These are phyloP conservation scores for Dictyostelium gargantuum DNA, from an alignment of 208 protist species.

Conservation along the genomic window DNA sequence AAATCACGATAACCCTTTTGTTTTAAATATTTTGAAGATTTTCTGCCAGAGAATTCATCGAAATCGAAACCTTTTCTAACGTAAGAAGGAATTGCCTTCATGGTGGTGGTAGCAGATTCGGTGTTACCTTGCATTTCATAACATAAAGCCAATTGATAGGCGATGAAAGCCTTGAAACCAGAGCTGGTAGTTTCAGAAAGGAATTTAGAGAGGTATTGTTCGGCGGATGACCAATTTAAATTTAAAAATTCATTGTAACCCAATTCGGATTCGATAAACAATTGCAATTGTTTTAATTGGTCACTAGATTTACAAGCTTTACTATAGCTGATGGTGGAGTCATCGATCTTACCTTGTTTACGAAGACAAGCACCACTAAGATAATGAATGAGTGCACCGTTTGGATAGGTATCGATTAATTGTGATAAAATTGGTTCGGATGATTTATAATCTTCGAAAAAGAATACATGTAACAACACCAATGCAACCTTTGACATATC, in stretches of 20 bases:
- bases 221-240: constrained; percentile 19
- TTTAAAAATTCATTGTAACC: constrained; percentile 62
- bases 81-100: not conserved
- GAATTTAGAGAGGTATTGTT: not conserved
- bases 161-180: constrained; percentile 54
- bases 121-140: constrained; percentile 20
- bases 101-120: not conserved
- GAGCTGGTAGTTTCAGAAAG: not conserved
- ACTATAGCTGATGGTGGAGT: not conserved
- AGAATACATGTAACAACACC: constrained; percentile 32
- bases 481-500: constrained; percentile 7
- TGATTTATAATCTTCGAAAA: constrained; percentile 48
- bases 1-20: not conserved
- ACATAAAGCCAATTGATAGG: constrained; percentile 25
- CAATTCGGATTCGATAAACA: constrained; percentile 52
- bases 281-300: constrained; percentile 39
- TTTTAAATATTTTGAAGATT: constrained; percentile 9
- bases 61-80: constrained; percentile 61
- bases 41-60: constrained; percentile 43
- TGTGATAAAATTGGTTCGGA: not conserved
- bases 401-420: not conserved
- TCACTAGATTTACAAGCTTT: constrained; percentile 1
- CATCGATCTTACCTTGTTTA: constrained; percentile 27
- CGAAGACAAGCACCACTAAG: constrained; percentile 21
- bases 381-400: constrained; percentile 51